Evolutionary conservation across 2,329 filamentous ascomycete genomes (phyloP).

Genomic region (Cryphonectria nitschkei): DNA sequence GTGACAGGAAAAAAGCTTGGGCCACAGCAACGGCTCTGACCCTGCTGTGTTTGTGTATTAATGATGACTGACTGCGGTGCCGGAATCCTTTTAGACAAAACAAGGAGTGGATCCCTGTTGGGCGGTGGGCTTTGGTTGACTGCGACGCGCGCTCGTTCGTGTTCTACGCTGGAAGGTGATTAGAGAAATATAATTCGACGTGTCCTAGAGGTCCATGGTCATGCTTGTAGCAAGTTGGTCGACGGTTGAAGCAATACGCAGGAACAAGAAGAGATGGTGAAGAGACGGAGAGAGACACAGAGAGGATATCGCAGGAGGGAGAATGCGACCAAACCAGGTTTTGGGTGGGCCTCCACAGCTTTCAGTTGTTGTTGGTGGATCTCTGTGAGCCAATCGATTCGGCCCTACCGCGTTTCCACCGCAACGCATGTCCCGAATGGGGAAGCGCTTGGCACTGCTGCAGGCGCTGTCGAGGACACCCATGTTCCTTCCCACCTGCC

Average conservation of each 20-base stretch:
- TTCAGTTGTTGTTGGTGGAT: slow-evolving; percentile 25
- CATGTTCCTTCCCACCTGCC: neutral
- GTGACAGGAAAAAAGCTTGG: slow-evolving; percentile 12
- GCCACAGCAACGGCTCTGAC: neutral
- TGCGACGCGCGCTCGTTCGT: slow-evolving; percentile 15
- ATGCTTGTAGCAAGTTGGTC: slow-evolving; percentile 21
- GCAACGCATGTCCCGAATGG: slow-evolving; percentile 23
- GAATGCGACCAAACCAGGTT: slow-evolving; percentile 25
- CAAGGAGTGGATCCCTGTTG: slow-evolving; percentile 21
- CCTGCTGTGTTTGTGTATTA: neutral
- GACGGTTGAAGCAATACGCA: slow-evolving; percentile 11
- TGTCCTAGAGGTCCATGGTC: slow-evolving; percentile 28
- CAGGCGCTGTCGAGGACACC: neutral
- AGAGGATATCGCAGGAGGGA: slow-evolving; percentile 24
- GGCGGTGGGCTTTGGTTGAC: slow-evolving; percentile 4
- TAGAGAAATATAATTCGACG: slow-evolving; percentile 25
- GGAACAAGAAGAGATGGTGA: slow-evolving; percentile 6
- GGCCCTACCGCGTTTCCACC: slow-evolving; percentile 26
- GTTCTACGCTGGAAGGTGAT: slow-evolving; percentile 15
- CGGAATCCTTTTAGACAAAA: slow-evolving; percentile 25
- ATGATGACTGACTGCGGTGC: neutral
- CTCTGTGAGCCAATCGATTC: slow-evolving; percentile 16
- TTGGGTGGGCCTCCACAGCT: slow-evolving; percentile 23
- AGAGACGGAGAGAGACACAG: neutral
- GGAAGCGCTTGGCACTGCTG: slow-evolving; percentile 1